Evolutionary conservation across 2,329 filamentous ascomycete genomes (phyloP), one percentile per base, ranked within the genome.

Genomic region (Coleophoma crateriformis): DNA sequence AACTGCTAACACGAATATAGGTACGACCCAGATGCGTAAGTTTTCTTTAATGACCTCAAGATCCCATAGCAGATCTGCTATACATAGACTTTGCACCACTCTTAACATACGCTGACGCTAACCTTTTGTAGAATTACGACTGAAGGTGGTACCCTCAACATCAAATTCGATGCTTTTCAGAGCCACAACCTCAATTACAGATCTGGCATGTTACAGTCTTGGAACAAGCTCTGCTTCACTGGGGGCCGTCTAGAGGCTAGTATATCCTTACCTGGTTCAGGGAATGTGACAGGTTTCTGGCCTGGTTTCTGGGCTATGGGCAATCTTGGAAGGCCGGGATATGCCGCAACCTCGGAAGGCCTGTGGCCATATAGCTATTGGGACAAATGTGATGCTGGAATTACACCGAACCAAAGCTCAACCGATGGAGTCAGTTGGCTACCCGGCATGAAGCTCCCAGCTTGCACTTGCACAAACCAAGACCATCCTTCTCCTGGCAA

Each of bases 271-370:
- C 85, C 85, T 13, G 85, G 84, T 14, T 68, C 73, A 43, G 85
- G 84, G 42, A 81, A 87, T 54, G 76, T 81, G 13, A 75, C 80
- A 49, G 85, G 85, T 50, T 85, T 88, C 67, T 88, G 85, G 85
- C 85, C 85, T 39, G 85, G 85, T 66, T 85, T 87, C 66, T 88
- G 85, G 85, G 75, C 83, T 0, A 87, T 88, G 82, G 85, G 85
- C 4, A 88, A 88, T 60, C 73, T 88, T 19, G 85, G 80, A 35
- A 75, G 85, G 55, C 81, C 85, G 22, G 85, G 85, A 12, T 86
- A 86, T 64, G 75, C 81, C 33, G 79, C 82, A 10, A 86, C 84
- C 1, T 88, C 84, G 0, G 84, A 88, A 54, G 85, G 85, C 4
- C 73, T 87, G 65, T 88, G 85, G 85, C 85, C 85, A 0, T 88